Evolutionary conservation across 192 early-diverging fungal genomes (phyloP).

Genomic region (Backusella morwellensis): DNA sequence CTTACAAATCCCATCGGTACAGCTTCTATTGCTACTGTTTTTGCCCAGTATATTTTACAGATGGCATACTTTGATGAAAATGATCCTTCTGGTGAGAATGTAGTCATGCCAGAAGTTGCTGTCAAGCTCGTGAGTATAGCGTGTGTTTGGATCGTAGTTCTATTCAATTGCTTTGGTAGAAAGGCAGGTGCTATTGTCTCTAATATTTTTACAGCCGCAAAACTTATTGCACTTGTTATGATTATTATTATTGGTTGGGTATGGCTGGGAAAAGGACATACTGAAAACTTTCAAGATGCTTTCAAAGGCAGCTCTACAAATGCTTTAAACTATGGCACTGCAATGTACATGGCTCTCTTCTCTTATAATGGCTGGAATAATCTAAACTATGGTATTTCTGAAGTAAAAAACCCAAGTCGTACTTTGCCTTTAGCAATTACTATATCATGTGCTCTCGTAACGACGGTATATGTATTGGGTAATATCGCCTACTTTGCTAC

Average conservation of each 20-base stretch:
- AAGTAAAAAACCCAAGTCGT: slow-evolving; percentile 74
- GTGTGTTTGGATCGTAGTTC: slow-evolving; percentile 30
- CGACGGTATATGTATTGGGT: slow-evolving; percentile 70
- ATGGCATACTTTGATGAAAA: slow-evolving; percentile 40
- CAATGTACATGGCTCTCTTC: slow-evolving; percentile 61
- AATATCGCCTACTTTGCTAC: slow-evolving; percentile 83
- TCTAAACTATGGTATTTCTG: slow-evolving; percentile 74
- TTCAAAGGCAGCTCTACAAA: slow-evolving; percentile 53
- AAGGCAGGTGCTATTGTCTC: slow-evolving; percentile 53
- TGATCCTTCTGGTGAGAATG: not conserved
- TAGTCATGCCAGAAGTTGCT: slow-evolving; percentile 14
- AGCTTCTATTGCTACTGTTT: slow-evolving; percentile 52
- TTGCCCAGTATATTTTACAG: slow-evolving; percentile 69
- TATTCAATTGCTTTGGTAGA: slow-evolving; percentile 42
- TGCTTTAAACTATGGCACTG: slow-evolving; percentile 64
- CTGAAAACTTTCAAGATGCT: slow-evolving; percentile 47
- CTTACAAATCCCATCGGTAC: slow-evolving; percentile 52
- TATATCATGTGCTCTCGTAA: slow-evolving; percentile 62
- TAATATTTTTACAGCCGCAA: slow-evolving; percentile 68
- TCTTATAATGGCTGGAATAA: slow-evolving; percentile 68
- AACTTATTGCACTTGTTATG: slow-evolving; percentile 65
- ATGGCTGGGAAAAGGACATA: slow-evolving; percentile 56
- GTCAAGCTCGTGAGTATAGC: slow-evolving; percentile 28
- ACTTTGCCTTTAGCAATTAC: slow-evolving; percentile 74
- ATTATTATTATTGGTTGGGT: slow-evolving; percentile 69